Evolutionary conservation across 2,329 filamentous ascomycete genomes (phyloP), one percentile per base, ranked within the genome.

Genomic region (Alternaria sp.): DNA sequence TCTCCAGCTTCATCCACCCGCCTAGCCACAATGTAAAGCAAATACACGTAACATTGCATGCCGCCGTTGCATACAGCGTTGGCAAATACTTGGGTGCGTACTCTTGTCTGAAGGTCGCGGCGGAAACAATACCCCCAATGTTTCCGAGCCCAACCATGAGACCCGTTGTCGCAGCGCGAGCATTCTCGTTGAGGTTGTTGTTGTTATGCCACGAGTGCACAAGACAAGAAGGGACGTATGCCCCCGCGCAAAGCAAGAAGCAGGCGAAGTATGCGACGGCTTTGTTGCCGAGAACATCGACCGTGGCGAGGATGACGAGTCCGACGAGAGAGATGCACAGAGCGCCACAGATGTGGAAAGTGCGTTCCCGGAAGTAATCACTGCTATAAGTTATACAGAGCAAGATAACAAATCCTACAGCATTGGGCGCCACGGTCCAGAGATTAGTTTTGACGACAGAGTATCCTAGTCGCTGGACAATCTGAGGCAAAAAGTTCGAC

Each of bases 201-300:
- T 85, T 85, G 57, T 85, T 85, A 59, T 84, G 78, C 83, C 84
- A 84, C 1, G 78, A 78, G 60, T 84, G 79, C 5, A 85, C 78
- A n/a, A 85, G 71, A 53, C 79, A 81, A 4, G 78, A 80, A 0
- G 82, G 80, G 14, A 83, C 82, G 62, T 84, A 85, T 1, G 82
- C 77, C 80, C 0, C 32, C 32, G 73, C 66, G 2, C 81, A 80
- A 53, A 85, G 73, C 3, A 85, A 71, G 57, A 85, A 85, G 59
- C 80, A 82, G 0, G 83, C 82, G 61, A 85, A 85, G 56, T 85
- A 86, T 2, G 81, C 81, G 0, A 83, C 76, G 0, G 70, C 80
- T 49, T 81, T 79, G 61, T 84, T 69, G 1, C 70, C 41, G 1
- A 81, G 59, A 0, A 80, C 79, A 44, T 84, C 78, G 30, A 84